These are phyloP conservation scores for Apiotrichum gracile DNA, from an alignment of 1,284 basidiomycete species.

Conservation along the genomic window DNA sequence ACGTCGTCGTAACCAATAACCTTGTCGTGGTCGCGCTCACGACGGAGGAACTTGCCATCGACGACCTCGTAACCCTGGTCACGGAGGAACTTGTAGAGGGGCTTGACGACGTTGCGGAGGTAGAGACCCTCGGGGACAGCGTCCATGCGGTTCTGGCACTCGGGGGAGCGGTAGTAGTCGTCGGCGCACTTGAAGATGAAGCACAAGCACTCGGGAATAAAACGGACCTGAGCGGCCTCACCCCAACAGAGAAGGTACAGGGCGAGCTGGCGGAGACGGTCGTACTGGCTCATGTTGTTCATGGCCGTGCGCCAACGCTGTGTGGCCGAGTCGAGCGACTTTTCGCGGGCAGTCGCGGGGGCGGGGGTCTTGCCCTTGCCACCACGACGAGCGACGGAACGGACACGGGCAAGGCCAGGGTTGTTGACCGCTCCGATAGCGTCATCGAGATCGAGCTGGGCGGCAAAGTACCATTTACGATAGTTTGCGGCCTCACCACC, in stretches of 20 bases:
- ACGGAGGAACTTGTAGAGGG: conserved; percentile 93
- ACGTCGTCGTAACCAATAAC: conserved; percentile 99
- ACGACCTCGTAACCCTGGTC: conserved; percentile 97
- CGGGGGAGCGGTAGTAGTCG: conserved; percentile 98
- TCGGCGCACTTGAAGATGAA: conserved; percentile 99
- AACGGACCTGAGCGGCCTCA: conserved; percentile 97
- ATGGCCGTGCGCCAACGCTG: conserved; percentile 96
- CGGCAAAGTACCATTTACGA: conserved; percentile 99
- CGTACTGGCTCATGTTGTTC: conserved; percentile 98
- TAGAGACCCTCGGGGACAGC: conserved; percentile 94
- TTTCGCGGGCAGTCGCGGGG: conserved; percentile 56
- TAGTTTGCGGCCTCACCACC: conserved; percentile 96
- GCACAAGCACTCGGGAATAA: conserved; percentile 92
- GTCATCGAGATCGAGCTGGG: conserved; percentile 97
- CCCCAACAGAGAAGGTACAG: conserved; percentile 97
- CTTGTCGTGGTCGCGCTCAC: conserved; percentile 87
- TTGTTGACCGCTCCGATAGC: conserved; percentile 90
- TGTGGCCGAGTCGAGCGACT: conserved; percentile 79
- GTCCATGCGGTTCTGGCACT: conserved; percentile 90
- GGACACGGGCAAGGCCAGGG: conserved; percentile 76
- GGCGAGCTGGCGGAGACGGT: conserved; percentile 92
- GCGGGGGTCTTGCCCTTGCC: conserved; percentile 44
- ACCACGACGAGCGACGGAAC: conserved; percentile 62
- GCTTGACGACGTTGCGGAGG: conserved; percentile 83
- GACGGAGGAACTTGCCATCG: conserved; percentile 89